phyloP scores from a whole-genome alignment of 2,329 filamentous ascomycete species.

The Ophiostoma perfectum region DNA sequence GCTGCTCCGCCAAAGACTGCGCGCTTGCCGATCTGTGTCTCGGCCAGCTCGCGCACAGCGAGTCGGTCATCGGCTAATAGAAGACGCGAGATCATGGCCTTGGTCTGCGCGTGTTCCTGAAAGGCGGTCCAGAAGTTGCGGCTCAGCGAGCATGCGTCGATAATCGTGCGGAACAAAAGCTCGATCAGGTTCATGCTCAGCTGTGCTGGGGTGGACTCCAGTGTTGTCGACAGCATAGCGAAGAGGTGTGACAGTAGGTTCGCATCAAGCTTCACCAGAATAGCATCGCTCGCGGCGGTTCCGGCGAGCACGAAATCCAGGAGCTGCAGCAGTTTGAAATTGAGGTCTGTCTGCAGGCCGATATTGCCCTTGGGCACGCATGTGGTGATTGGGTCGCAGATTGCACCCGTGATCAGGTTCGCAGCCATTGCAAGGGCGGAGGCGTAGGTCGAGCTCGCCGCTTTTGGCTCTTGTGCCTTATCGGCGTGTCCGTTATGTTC shows the following conservation, averaged over 20 bases:
- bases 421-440: background rate
- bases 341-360: conserved; percentile 45
- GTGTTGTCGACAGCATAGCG: conserved; percentile 29
- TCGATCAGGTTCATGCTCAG: conserved; percentile 23
- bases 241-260: conserved; percentile 33
- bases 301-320: conserved; percentile 49
- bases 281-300: conserved; percentile 24
- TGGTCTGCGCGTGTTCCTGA: conserved; percentile 29
- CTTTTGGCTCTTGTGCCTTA: background rate
- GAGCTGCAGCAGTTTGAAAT: conserved; percentile 51
- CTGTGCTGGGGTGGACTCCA: conserved; percentile 20
- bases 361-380: conserved; percentile 38
- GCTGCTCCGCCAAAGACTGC: conserved; percentile 21
- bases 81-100: conserved; percentile 33
- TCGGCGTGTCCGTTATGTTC: background rate
- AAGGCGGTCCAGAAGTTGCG: conserved; percentile 39
- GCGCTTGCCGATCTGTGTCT: conserved; percentile 34
- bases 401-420: conserved; percentile 44
- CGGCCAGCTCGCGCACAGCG: conserved; percentile 36
- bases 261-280: conserved; percentile 28
- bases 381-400: conserved; percentile 53
- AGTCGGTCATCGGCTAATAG: conserved; percentile 37
- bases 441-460: background rate
- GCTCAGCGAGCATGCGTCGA: conserved; percentile 39
- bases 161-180: conserved; percentile 37